Evolutionary conservation across 305 asterid species (phyloP), one percentile per base, ranked within the genome.

Genomic region (Nicotiana rustica): DNA sequence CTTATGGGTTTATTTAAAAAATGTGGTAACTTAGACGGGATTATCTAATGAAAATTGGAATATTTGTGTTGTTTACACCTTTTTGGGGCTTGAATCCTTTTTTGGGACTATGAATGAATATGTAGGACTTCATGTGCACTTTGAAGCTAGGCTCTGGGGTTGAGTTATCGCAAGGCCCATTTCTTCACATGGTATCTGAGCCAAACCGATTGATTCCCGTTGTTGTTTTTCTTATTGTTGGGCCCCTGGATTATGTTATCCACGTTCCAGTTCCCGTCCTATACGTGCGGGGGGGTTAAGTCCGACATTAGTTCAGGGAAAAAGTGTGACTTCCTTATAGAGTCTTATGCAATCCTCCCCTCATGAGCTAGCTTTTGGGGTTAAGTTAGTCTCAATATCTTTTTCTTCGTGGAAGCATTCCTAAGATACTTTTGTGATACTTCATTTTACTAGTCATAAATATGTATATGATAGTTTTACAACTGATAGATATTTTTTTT

Each of bases 201-300:
- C 78, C 78, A 70, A n/a, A 70, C 21, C 36, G 60, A 70, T 19
- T 35, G 21, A 21, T n/a, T 36, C 17, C 21, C 13, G 2, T 71
- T 71, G 38, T 44, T 71, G 78, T 71, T 35, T 71, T 71, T 47
- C 78, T 71, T 36, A 71, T 44, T 70, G 61, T 19, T 71, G 78
- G 60, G 38, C 6, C 36, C 61, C 57, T 17, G 10, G 35, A 70
- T 2, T 12, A 41, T 70, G 59, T 12, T 70, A 70, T 70, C 78
- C 59, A 70, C 10, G 35, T 56, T 70, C 59, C 21, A 38, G 78
- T 70, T 41, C 59, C 38, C 21, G 78, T 71, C 19, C 60, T 71
- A 35, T 35, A 44, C 33, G 0, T 71, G 36, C 25, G 38, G 3
- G 78, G 47, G 8, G 21, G 12, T 71, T 44, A 1, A 71, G 44